A percentile compares a stretch with the other conserved stretches of the same genome.
Evolutionary conservation across 257 asterid species (phyloP).

Genomic region (Solanum corneliomulleri): DNA sequence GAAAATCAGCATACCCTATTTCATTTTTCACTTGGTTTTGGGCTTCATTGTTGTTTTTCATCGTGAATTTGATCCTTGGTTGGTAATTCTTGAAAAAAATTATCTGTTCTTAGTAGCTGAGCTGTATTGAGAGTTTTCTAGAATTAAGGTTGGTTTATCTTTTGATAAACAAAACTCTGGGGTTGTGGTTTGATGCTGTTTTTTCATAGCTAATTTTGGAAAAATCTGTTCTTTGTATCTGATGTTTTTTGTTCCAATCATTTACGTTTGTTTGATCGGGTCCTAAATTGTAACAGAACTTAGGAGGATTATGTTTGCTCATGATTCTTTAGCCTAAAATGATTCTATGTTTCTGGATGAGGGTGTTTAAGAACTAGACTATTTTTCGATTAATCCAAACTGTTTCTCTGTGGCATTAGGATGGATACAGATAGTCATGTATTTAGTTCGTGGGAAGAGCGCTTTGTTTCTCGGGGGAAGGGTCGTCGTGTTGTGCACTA

Average conservation of each 20-base stretch:
- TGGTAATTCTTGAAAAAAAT: not conserved
- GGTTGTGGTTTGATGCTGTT: not conserved
- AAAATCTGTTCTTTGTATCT: not conserved
- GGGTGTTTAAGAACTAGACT: not conserved
- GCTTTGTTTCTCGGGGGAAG: not conserved
- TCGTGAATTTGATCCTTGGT: not conserved
- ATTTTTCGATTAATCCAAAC: not conserved
- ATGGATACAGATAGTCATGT: constrained; percentile 11
- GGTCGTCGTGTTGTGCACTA: not conserved
- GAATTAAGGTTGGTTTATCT: not conserved
- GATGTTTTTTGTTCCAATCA: not conserved
- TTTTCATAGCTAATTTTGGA: not conserved
- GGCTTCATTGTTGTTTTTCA: not conserved
- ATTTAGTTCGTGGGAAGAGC: constrained; percentile 16
- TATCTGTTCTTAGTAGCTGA: not conserved
- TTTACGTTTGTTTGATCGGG: not conserved
- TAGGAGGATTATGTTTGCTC: not conserved
- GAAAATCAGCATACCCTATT: not conserved
- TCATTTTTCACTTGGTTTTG: not conserved
- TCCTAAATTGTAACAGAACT: not conserved
- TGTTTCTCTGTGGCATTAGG: constrained; percentile 14
- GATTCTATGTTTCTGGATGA: not conserved
- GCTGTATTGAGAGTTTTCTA: not conserved
- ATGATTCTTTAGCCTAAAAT: not conserved
- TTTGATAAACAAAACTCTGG: not conserved